These are phyloP conservation scores for Metschnikowia lunata DNA, from an alignment of 805 yeast species.

Conservation along the genomic window DNA sequence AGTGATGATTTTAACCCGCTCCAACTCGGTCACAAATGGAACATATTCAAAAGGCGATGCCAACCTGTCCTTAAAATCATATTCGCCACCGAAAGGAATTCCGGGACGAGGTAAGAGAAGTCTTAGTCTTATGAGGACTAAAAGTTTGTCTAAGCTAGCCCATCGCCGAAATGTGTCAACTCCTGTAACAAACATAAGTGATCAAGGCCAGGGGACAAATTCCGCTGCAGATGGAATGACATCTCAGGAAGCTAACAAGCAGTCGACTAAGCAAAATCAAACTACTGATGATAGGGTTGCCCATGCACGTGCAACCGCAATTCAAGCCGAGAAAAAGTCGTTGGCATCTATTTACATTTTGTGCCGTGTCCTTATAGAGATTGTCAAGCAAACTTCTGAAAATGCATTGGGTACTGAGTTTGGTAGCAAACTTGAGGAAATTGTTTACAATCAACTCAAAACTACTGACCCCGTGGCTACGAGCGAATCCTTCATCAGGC, in stretches of 20 bases:
- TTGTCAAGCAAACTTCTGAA: conserved; percentile 81
- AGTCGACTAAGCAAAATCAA: conserved; percentile 5
- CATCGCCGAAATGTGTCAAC: conserved; percentile 52
- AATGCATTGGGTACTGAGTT: conserved; percentile 72
- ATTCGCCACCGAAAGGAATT: conserved; percentile 2
- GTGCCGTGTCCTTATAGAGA: conserved; percentile 88
- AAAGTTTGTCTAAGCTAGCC: conserved; percentile 33
- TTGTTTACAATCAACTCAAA: conserved; percentile 83
- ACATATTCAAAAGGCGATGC: background rate
- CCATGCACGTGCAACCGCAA: conserved; percentile 59
- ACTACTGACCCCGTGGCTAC: conserved; percentile 79
- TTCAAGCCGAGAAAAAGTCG: conserved; percentile 83
- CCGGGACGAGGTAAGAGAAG: conserved; percentile 32
- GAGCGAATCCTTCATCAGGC: conserved; percentile 61
- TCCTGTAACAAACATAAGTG: conserved; percentile 22
- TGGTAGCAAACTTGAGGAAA: conserved; percentile 82
- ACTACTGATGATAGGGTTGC: conserved; percentile 28
- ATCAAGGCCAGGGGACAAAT: background rate
- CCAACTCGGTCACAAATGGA: background rate
- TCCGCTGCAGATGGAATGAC: background rate
- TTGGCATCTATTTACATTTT: conserved; percentile 81
- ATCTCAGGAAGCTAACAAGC: background rate
- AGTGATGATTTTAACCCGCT: conserved; percentile 25
- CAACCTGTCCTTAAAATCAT: background rate
- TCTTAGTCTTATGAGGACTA: conserved; percentile 37